Evolutionary conservation across 495 filamentous ascomycete genomes (phyloP).

Genomic region (Margaritispora aquatica): DNA sequence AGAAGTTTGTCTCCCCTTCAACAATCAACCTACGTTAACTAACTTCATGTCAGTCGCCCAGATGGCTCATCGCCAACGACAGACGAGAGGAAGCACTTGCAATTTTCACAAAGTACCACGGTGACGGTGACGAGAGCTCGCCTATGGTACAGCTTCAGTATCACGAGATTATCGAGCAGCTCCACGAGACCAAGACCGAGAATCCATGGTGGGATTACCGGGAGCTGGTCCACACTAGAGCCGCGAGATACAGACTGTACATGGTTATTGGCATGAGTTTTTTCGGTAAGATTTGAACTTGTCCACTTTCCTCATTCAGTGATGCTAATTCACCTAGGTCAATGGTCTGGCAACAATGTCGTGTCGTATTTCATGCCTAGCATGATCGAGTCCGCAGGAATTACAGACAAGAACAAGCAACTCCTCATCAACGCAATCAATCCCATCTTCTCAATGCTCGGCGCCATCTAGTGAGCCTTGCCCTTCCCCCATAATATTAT

Average conservation of each 20-base stretch:
- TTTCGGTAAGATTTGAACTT: no score
- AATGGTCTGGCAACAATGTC: conserved; percentile 43
- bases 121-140: conserved; percentile 48
- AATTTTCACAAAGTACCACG: conserved; percentile 51
- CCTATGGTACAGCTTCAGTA: conserved; percentile 56
- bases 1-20: no score
- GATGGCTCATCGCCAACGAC: conserved; percentile 62
- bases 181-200: conserved; percentile 46
- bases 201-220: conserved; percentile 66
- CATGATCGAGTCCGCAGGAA: conserved; percentile 44
- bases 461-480: conserved; percentile 46
- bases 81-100: conserved; percentile 48
- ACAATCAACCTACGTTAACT: no score
- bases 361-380: conserved; percentile 42
- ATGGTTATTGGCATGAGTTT: conserved; percentile 55
- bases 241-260: conserved; percentile 49
- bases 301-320: no score
- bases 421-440: conserved; percentile 32
- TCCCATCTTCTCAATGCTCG: conserved; percentile 38
- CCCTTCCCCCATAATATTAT: no score
- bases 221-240: conserved; percentile 53
- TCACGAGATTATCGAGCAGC: conserved; percentile 51
- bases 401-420: conserved; percentile 45
- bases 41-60: no score
- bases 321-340: no score